Evolutionary conservation across 176 grass and related monocot species (phyloP), one percentile per base, ranked within the genome.

Genomic region (Oryza rufipogon): DNA sequence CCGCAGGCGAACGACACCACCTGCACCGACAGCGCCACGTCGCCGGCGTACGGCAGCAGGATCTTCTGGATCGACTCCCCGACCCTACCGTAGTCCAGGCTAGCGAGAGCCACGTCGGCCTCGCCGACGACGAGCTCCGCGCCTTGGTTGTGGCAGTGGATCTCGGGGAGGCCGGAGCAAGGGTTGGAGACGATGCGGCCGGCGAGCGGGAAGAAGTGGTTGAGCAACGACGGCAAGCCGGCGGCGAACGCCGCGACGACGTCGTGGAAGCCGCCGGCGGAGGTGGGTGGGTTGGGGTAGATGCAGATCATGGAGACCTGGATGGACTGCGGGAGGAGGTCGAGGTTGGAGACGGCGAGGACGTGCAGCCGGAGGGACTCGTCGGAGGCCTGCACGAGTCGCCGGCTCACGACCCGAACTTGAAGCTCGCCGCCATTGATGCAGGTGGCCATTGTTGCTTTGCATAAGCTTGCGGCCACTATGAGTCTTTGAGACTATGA

Each of bases 11-110:
- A 92, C 26, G 73, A 51, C 0, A 84, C 74, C 30, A 89, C 30
- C 69, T 92, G 90, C 39, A 92, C 46, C 17, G 87, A 92, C 28
- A 92, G 74, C 7, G 90, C 68, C 2, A 92, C 26, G 42, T 89
- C 79, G 7, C 33, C 17, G 15, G 34, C 60, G 20, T 74, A 87
- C 1, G 84, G 84, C 42, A 91, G 15, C 51, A 51, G 42, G 17
- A 91, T 80, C 45, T 19, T 75, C 16, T 41, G 7, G 4, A 87
- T 87, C 34, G 61, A 91, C 42, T 0, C 42, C 2, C 42, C 42
- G 2, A 44, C 9, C 42, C 0, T 44, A 11, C 42, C 9, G 42
- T 44, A 44, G 9, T 44, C 42, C 9, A 44, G 38, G 80, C 26
- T 70, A 9, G 68, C 22, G 49, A 91, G 45, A 6, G 84, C 60